Evolutionary conservation across 306 rosid genomes (phyloP).

Genomic region (Canavalia ensiformis): DNA sequence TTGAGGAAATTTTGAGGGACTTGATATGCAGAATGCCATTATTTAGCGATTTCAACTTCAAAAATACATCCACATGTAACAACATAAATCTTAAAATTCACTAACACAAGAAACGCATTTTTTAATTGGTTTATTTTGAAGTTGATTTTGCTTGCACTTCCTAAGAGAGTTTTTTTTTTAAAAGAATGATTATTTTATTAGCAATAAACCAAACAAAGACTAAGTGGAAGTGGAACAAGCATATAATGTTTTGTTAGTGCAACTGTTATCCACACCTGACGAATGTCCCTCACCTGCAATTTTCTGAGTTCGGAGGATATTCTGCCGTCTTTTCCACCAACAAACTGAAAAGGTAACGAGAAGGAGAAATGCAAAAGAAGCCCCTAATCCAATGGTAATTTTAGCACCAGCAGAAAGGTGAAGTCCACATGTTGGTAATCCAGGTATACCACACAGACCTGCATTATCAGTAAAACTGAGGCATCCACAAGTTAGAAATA

Average conservation of each 20-base stretch:
- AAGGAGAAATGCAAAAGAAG: slow-evolving; percentile 49
- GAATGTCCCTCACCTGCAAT: slow-evolving; percentile 66
- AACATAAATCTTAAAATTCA: too few species aligned
- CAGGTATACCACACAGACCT: slow-evolving; percentile 87
- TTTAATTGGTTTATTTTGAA: not conserved
- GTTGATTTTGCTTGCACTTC: not conserved
- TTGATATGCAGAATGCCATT: not conserved
- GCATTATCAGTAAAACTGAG: slow-evolving; percentile 84
- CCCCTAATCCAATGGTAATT: slow-evolving; percentile 72
- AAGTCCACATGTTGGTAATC: slow-evolving; percentile 69
- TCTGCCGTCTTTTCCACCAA: slow-evolving; percentile 79
- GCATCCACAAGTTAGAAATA: slow-evolving; percentile 17
- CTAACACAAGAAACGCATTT: not conserved
- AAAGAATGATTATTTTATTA: not conserved
- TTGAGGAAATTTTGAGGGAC: not conserved
- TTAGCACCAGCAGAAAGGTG: slow-evolving; percentile 68
- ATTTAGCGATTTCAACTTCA: not conserved
- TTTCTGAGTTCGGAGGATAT: slow-evolving; percentile 72
- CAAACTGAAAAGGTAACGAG: slow-evolving; percentile 63
- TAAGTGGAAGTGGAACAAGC: not conserved
- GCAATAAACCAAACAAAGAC: not conserved
- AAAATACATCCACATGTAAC: not conserved
- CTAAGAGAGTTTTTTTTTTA: not conserved
- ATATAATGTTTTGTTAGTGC: not conserved
- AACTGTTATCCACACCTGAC: not conserved